Base-by-base conservation (phyloP, 768 basidiomycete genomes). In the Suillus variegatus region DNA sequence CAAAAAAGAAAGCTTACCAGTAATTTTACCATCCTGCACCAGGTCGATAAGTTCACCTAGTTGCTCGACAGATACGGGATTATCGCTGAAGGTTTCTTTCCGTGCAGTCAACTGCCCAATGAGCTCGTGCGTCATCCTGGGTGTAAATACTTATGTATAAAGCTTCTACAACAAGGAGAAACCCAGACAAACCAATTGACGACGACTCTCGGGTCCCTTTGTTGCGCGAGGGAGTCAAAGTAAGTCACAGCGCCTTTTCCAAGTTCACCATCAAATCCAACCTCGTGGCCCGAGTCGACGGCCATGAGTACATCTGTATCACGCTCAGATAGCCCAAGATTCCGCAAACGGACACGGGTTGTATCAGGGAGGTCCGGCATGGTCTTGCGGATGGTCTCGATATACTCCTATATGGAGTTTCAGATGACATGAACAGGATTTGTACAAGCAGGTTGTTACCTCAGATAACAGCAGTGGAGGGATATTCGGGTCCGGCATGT, bases 401-500 rank as follows among this genome's bases (percentile, higher is more conserved):
- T 80, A 66, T 91, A 89, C 32, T 78, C 78, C 94, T 97, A 71
- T n/a, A 65, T 22, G 25, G 1, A 10, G 25, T 58, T 20, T 38
- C 46, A 44, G 40, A 60, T 54, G 65, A 32, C 67, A 57, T 12
- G 5, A 6, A 28, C 10, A 43, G 28, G 66, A 41, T 44, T n/a
- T n/a, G n/a, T 25, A 40, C 64, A 67, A 58, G 52, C 18, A 71
- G 58, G 67, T 70, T 71, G 68, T 20, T 65, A 86, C 88, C 65
- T 85, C 74, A 64, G 83, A 82, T 8, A 92, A 71, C 40, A 86
- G 72, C 6, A 98, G 78, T 0, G 88, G 85, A 0, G 95, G 94
- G 1, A 99, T 78, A 74, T 99, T 98, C 0, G 94, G 89, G 74
- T 99, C 97, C 0, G 97, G 97, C 94, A 99, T 97, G 79, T 98